Conservation (phyloP, 2,329 filamentous ascomycete species). For the Sporothrix humicola region DNA sequence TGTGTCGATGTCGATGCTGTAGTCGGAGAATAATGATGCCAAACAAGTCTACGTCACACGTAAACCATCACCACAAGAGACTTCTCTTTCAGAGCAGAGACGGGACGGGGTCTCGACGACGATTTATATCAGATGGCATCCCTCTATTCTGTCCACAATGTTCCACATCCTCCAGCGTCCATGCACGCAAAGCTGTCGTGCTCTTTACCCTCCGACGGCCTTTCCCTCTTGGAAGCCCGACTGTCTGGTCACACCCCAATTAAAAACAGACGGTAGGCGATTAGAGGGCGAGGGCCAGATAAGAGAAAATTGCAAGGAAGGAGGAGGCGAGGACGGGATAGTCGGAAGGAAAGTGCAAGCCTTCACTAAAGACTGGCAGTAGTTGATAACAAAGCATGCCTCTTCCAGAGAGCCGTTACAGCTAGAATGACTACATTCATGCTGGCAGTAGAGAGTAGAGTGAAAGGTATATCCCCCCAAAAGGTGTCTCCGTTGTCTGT, state of each 20-base stretch:
- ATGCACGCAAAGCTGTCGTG: too few species aligned
- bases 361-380: not conserved
- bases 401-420: not conserved
- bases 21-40: not conserved
- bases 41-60: not conserved
- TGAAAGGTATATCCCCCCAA: too few species aligned
- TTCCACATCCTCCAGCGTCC: not conserved
- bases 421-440: slow-evolving; percentile 24
- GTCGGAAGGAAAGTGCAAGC: not conserved
- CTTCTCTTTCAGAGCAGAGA: not conserved
- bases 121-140: slow-evolving; percentile 12
- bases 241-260: slow-evolving; percentile 31
- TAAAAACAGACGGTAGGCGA: not conserved
- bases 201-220: slow-evolving; percentile 1
- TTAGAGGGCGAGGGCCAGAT: not conserved
- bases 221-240: slow-evolving; percentile 33
- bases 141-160: too few species aligned
- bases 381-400: not conserved
- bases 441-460: not conserved
- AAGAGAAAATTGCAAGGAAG: not conserved
- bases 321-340: not conserved
- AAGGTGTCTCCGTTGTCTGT: not conserved
- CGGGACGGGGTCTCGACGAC: not conserved
- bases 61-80: slow-evolving; percentile 9
- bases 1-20: not conserved